Percentiles rank a stretch among this genome's conserved stretches.
phyloP scores from a whole-genome alignment of 768 basidiomycete genomes.

The Psilocybe sp. region DNA sequence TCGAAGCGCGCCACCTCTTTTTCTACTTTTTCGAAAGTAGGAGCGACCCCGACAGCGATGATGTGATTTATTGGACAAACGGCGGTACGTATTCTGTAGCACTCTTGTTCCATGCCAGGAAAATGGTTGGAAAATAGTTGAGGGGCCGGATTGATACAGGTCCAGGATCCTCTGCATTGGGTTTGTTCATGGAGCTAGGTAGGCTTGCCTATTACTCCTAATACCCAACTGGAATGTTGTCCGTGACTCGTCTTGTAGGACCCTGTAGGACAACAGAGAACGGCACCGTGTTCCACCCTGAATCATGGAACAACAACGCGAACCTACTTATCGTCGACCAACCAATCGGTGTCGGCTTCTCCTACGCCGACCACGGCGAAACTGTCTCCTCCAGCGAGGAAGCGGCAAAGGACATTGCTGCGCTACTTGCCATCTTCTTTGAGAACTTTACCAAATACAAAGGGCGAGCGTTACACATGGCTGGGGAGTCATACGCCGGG shows the following conservation, averaged over 20 bases:
- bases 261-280: constrained; percentile 65
- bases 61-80: constrained; percentile 56
- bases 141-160: background rate
- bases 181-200: constrained; percentile 70
- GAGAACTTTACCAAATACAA: constrained; percentile 72
- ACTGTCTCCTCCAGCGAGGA: constrained; percentile 61
- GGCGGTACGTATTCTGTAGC: constrained; percentile 36
- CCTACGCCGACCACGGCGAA: constrained; percentile 64
- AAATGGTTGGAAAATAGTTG: background rate
- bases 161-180: constrained; percentile 31
- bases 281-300: constrained; percentile 49
- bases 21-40: constrained; percentile 81
- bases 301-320: constrained; percentile 69
- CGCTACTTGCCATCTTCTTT: constrained; percentile 72
- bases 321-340: constrained; percentile 66
- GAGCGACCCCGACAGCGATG: constrained; percentile 53
- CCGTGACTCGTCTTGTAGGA: constrained; percentile 36
- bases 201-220: constrained; percentile 24
- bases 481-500: constrained; percentile 77
- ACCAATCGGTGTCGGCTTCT: constrained; percentile 61
- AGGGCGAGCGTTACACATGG: constrained; percentile 62
- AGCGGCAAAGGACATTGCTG: constrained; percentile 67
- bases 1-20: constrained; percentile 61
- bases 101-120: constrained; percentile 12
- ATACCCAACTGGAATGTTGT: background rate